Percentiles rank a stretch among this genome's conserved stretches.
Conservation (phyloP, 106 monocot species). For the Dendrobium catenatum region DNA sequence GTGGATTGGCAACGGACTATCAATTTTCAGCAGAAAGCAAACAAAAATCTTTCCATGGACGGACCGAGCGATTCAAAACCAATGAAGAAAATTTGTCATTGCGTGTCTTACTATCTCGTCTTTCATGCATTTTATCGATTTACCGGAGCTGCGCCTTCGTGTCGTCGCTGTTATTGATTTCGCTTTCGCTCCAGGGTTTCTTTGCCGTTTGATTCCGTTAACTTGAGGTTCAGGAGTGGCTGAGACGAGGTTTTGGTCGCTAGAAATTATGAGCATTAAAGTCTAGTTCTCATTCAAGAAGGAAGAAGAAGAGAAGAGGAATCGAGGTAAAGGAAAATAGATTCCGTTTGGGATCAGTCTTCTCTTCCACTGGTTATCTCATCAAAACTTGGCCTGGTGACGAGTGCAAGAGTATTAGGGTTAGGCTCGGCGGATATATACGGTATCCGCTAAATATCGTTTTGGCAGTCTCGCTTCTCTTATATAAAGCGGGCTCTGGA, state of each 20-base stretch:
- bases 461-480: neutral
- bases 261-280: neutral
- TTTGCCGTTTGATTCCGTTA: neutral
- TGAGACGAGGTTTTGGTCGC: neutral
- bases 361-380: neutral
- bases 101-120: neutral
- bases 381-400: neutral
- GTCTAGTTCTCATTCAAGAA: neutral
- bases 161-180: neutral
- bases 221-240: neutral
- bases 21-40: too few species aligned
- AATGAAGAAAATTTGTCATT: too few species aligned
- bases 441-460: neutral
- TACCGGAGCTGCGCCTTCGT: neutral
- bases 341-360: neutral
- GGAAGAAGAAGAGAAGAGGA: neutral
- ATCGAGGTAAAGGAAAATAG: neutral
- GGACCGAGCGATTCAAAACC: too few species aligned
- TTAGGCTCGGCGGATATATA: neutral
- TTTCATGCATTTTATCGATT: neutral
- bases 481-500: neutral
- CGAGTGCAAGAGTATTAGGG: neutral
- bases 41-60: too few species aligned
- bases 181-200: neutral
- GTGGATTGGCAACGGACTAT: too few species aligned